Evolutionary conservation across 352 stramenopile genomes (phyloP).

Genomic region (Phytophthora foliorum): DNA sequence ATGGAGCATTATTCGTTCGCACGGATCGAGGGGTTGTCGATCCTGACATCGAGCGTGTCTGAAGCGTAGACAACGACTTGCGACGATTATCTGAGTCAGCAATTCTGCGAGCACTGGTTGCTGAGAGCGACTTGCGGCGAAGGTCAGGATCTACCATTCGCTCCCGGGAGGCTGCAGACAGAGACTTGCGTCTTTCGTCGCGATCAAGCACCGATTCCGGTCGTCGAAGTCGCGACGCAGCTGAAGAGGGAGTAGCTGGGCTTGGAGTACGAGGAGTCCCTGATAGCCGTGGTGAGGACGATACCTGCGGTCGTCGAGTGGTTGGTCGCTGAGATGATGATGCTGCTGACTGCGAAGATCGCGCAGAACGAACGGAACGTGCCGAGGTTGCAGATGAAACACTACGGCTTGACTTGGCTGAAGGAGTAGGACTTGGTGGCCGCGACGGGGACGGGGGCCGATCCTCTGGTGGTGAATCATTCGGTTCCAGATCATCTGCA

Average conservation of each 20-base stretch:
- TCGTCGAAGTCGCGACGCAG: conserved; percentile 32
- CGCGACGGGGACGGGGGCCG: conserved; percentile 28
- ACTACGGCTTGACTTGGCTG: conserved; percentile 55
- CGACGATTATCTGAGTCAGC: conserved; percentile 42
- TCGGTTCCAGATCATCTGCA: conserved; percentile 37
- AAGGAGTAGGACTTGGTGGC: conserved; percentile 54
- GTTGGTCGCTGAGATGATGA: conserved; percentile 20
- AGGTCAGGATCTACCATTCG: conserved; percentile 40
- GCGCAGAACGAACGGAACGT: conserved; percentile 22
- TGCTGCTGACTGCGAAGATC: conserved; percentile 14
- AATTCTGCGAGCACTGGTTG: conserved; percentile 24
- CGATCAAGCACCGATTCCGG: conserved; percentile 39
- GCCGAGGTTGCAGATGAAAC: conserved; percentile 48
- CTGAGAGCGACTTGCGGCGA: conserved; percentile 61
- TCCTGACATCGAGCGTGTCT: conserved; percentile 37
- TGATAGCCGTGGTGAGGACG: conserved; percentile 21
- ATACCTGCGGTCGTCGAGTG: conserved; percentile 20
- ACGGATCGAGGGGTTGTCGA: conserved; percentile 34
- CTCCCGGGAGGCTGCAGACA: conserved; percentile 36
- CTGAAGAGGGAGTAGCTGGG: conserved; percentile 8
- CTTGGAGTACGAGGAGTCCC: conserved; percentile 12
- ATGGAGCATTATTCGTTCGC: conserved; percentile 24
- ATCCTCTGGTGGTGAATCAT: conserved; percentile 15
- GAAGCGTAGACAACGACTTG: conserved; percentile 58
- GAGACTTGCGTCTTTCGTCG: conserved; percentile 54